A percentile compares a stretch with the other conserved stretches of the same genome.
Conservation (phyloP, 805 yeast species). For the Saccharomycopsis guyanensis region DNA sequence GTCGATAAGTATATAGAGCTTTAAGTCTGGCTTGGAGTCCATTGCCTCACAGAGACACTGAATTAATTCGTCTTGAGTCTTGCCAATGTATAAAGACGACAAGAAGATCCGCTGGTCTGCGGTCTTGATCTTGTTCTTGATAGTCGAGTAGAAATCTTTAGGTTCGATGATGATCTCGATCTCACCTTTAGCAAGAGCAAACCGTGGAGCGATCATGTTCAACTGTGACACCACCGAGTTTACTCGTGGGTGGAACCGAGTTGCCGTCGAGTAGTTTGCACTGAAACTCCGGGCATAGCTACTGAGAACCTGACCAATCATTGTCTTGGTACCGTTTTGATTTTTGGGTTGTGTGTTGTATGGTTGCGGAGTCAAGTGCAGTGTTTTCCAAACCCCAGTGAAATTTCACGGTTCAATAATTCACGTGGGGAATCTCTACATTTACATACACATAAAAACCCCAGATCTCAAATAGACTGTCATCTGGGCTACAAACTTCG, state of each 20-base stretch:
- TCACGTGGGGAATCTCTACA: too few species aligned
- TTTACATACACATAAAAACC: too few species aligned
- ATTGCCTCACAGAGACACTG: slow-evolving; percentile 56
- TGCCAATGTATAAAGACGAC: slow-evolving; percentile 83
- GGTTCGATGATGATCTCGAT: slow-evolving; percentile 63
- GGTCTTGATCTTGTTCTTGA: slow-evolving; percentile 51
- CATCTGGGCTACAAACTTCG: too few species aligned
- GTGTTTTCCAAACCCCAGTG: too few species aligned
- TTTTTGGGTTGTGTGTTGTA: too few species aligned
- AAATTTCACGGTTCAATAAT: too few species aligned
- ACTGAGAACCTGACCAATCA: neutral
- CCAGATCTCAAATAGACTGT: too few species aligned
- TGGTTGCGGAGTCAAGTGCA: too few species aligned
- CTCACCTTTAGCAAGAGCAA: slow-evolving; percentile 46
- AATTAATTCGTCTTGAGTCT: slow-evolving; percentile 68
- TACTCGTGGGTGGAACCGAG: slow-evolving; percentile 38
- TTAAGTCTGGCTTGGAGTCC: slow-evolving; percentile 46
- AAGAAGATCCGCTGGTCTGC: slow-evolving; percentile 70
- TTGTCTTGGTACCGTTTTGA: too few species aligned
- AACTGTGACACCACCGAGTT: slow-evolving; percentile 41
- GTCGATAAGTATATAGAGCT: slow-evolving; percentile 72
- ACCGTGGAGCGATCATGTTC: slow-evolving; percentile 61
- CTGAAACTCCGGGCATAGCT: neutral
- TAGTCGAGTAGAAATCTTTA: slow-evolving; percentile 54
- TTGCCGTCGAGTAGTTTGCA: slow-evolving; percentile 22